phyloP scores from a whole-genome alignment of 1,139 yeast species.

The Debaryomyces sp. region DNA sequence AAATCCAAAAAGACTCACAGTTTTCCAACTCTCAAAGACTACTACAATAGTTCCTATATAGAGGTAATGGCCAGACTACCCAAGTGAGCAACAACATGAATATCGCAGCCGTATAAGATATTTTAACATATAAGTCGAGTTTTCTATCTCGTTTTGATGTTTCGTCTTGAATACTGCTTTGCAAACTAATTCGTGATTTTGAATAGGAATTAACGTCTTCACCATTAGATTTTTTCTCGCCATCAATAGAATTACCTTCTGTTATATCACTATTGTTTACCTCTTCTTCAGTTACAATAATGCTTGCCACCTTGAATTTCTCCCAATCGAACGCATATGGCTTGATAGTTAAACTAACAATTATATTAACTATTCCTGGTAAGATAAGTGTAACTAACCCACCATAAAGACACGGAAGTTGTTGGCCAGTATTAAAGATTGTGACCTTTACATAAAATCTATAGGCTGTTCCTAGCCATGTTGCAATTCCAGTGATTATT shows the following conservation, averaged over 20 bases:
- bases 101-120: conserved; percentile 27
- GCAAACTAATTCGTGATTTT: no score
- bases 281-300: conserved; percentile 17
- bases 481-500: conserved; percentile 22
- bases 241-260: no score
- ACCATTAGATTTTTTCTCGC: no score
- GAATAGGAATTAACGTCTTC: no score
- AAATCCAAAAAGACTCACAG: conserved; percentile 43
- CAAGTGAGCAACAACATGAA: conserved; percentile 33
- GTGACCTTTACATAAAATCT: conserved; percentile 27
- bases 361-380: conserved; percentile 30
- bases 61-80: conserved; percentile 51
- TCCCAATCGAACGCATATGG: conserved; percentile 38
- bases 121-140: no score
- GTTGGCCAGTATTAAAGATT: conserved; percentile 27
- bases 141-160: not conserved
- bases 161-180: not conserved
- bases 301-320: conserved; percentile 23
- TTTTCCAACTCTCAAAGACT: conserved; percentile 43
- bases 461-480: conserved; percentile 30
- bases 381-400: conserved; percentile 33
- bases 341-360: conserved; percentile 27
- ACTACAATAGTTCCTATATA: conserved; percentile 45
- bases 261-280: not conserved
- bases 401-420: conserved; percentile 35